A percentile compares a stretch with the other conserved stretches of the same genome.
Conservation (phyloP, 306 rosid species). For the Acacia crassicarpa region DNA sequence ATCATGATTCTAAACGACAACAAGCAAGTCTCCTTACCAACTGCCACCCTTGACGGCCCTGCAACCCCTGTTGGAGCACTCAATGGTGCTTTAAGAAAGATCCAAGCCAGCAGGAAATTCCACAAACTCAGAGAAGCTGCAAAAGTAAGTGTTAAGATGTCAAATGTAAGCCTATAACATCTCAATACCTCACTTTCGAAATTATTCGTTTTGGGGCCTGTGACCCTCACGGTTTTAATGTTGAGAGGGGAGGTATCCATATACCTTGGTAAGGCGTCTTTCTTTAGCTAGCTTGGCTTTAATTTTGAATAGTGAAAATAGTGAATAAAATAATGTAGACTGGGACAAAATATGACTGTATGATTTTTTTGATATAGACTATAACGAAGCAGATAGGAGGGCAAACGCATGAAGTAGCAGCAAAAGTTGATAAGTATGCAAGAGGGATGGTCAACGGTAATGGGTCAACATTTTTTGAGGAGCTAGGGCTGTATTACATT, state of each 20-base stretch:
- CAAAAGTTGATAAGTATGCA: constrained; percentile 75
- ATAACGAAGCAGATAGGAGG: constrained; percentile 72
- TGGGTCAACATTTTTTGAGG: constrained; percentile 71
- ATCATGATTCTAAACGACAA: constrained; percentile 72
- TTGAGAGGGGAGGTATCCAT: too few species aligned
- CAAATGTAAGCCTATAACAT: too few species aligned
- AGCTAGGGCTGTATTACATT: constrained; percentile 75
- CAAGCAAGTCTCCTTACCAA: constrained; percentile 78
- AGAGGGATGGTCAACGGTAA: constrained; percentile 68
- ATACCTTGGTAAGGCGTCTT: too few species aligned
- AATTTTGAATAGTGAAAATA: too few species aligned
- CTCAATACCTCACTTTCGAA: too few species aligned
- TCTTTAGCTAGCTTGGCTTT: too few species aligned
- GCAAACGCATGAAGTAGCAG: constrained; percentile 67
- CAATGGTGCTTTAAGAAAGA: constrained; percentile 57
- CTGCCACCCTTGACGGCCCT: constrained; percentile 85
- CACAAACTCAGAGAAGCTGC: constrained; percentile 74
- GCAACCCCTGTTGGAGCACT: constrained; percentile 83
- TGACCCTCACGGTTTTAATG: too few species aligned
- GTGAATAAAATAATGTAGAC: too few species aligned
- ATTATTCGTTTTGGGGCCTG: too few species aligned
- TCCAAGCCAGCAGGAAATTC: constrained; percentile 69
- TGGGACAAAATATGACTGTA: constrained; percentile 21
- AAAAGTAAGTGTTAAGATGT: constrained; percentile 41
- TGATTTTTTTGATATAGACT: constrained; percentile 34